phyloP scores from a whole-genome alignment of 768 basidiomycete species.

The Rhizopogon vinicolor region DNA sequence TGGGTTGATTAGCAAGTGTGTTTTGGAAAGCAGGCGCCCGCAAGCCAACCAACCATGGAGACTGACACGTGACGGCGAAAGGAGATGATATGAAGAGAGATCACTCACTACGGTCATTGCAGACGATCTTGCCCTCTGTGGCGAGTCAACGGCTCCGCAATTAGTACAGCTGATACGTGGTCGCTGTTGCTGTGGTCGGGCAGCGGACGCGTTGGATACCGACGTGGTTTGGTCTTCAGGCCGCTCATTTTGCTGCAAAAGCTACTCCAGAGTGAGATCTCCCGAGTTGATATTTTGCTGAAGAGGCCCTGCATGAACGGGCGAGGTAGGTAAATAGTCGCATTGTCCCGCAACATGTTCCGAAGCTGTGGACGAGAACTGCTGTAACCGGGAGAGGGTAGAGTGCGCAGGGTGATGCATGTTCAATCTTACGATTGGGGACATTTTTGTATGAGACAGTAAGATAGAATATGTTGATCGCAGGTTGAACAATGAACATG shows the following conservation, averaged over 20 bases:
- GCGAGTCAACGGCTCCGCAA: conserved; percentile 72
- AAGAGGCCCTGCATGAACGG: conserved; percentile 17
- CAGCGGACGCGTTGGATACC: conserved; percentile 13
- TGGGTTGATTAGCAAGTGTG: conserved; percentile 25
- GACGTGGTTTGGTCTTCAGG: conserved; percentile 14
- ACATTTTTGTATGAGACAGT: conserved; percentile 34
- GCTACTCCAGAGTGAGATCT: conserved; percentile 28
- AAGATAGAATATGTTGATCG: conserved; percentile 23
- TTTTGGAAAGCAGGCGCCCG: conserved; percentile 25
- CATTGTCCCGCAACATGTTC: conserved; percentile 5
- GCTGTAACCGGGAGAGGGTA: conserved; percentile 44
- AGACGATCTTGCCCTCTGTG: conserved; percentile 75
- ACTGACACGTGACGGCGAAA: conserved; percentile 35
- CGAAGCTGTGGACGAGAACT: conserved; percentile 31
- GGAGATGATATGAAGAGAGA: conserved; percentile 30
- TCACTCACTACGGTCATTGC: conserved; percentile 86
- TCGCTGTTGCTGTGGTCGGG: conserved; percentile 21
- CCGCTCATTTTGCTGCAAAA: conserved; percentile 26
- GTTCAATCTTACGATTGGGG: conserved; percentile 49
- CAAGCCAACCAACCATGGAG: conserved; percentile 25
- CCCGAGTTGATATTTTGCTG: conserved; percentile 25
- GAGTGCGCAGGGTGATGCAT: conserved; percentile 41
- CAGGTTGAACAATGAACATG: neutral
- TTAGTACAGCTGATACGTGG: conserved; percentile 54
- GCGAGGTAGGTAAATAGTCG: conserved; percentile 10